These are phyloP conservation scores for Tulasnella sp. DNA, from an alignment of 768 basidiomycete species.

Conservation along the genomic window DNA sequence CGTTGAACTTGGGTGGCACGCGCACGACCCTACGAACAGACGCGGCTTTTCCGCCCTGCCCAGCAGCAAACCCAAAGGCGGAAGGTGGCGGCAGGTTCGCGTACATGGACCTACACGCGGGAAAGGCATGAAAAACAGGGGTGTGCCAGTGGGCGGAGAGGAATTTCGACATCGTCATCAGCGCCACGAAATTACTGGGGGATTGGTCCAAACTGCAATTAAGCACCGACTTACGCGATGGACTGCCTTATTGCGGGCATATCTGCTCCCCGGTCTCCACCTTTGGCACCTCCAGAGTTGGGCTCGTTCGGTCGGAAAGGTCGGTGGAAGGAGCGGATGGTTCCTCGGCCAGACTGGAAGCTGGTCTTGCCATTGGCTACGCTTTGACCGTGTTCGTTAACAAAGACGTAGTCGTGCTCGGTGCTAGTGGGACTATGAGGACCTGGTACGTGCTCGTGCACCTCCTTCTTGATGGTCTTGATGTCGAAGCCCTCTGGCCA, in stretches of 20 bases:
- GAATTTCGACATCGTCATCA: not conserved
- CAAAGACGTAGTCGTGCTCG: not conserved
- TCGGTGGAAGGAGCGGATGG: not conserved
- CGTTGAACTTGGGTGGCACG: slow-evolving; percentile 70
- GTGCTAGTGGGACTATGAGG: not conserved
- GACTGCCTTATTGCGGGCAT: not conserved
- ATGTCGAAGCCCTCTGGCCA: slow-evolving; percentile 81
- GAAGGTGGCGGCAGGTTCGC: slow-evolving; percentile 34
- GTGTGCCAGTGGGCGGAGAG: not conserved
- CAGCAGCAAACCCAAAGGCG: slow-evolving; percentile 32
- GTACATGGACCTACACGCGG: slow-evolving; percentile 40
- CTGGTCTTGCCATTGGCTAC: not conserved
- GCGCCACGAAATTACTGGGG: not conserved
- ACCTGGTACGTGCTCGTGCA: not conserved
- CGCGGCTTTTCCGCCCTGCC: not conserved
- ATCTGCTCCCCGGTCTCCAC: not conserved
- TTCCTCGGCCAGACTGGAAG: slow-evolving; percentile 1
- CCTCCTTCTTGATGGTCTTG: slow-evolving; percentile 27
- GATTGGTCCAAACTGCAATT: not conserved
- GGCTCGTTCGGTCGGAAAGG: not conserved
- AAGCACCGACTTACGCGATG: slow-evolving; percentile 1
- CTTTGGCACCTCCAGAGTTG: not conserved
- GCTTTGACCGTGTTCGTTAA: not conserved
- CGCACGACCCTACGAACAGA: slow-evolving; percentile 57
- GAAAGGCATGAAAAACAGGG: not conserved